Conservation (phyloP, 179 eudicot genomes). For the Silene noctiflora region DNA sequence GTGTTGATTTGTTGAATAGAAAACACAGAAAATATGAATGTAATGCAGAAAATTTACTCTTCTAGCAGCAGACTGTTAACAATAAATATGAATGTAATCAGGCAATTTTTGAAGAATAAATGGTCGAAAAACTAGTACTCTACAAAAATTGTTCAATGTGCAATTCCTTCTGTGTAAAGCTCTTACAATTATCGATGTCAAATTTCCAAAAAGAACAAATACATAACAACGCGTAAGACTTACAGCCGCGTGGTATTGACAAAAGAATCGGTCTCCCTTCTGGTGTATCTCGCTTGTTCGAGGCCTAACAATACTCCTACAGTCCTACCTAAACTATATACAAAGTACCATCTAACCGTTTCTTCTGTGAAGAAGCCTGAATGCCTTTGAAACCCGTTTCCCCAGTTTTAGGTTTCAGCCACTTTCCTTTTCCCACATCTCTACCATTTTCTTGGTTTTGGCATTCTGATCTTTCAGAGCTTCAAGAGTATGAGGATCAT, state of each 20-base stretch:
- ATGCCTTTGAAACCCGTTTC: no score
- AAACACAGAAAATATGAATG: no score
- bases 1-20: no score
- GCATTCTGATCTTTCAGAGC: constrained; percentile 31
- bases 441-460: constrained; percentile 36
- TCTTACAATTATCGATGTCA: neutral
- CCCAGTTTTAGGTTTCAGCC: neutral
- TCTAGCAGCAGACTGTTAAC: neutral
- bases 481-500: constrained; percentile 27
- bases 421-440: constrained; percentile 32
- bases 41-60: no score
- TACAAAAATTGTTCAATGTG: constrained; percentile 6
- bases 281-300: neutral
- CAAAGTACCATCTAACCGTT: neutral
- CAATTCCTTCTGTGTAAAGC: neutral
- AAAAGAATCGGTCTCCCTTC: constrained; percentile 1
- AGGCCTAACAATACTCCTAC: neutral
- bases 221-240: neutral
- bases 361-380: no score
- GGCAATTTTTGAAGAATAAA: neutral
- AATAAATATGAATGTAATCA: neutral
- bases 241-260: constrained; percentile 4
- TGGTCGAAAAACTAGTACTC: neutral
- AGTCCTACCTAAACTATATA: neutral
- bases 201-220: neutral